Conservation (phyloP, 768 basidiomycete genomes). For the Pisolithus sp. region DNA sequence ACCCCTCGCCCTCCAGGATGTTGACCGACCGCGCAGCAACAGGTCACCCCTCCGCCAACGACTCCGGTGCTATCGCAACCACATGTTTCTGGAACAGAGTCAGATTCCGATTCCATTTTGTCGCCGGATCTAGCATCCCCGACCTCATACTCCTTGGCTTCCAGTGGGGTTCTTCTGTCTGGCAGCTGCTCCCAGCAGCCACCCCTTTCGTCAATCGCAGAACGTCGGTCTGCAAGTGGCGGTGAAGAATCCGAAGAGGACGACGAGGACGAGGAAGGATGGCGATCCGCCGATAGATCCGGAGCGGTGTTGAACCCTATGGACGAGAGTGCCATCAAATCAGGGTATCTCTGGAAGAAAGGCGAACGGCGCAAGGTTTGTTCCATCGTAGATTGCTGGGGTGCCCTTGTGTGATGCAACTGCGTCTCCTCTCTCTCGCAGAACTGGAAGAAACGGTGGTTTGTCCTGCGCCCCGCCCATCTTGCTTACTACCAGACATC, state of each 20-base stretch:
- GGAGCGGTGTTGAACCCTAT: conserved; percentile 28
- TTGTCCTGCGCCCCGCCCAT: conserved; percentile 87
- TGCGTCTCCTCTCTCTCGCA: conserved; percentile 24
- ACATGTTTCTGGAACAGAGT: conserved; percentile 68
- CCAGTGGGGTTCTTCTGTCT: conserved; percentile 23
- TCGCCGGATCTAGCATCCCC: conserved; percentile 46
- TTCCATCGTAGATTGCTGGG: neutral
- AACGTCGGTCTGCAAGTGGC: conserved; percentile 60
- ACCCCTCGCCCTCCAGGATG: neutral
- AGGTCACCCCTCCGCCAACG: neutral
- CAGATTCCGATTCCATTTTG: conserved; percentile 75
- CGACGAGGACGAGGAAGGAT: conserved; percentile 43
- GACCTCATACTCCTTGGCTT: conserved; percentile 29
- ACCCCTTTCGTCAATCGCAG: conserved; percentile 72
- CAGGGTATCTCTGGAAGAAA: conserved; percentile 97
- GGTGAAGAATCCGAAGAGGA: conserved; percentile 78
- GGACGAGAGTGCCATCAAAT: conserved; percentile 74
- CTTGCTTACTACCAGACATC: conserved; percentile 96
- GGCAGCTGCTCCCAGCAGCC: conserved; percentile 34
- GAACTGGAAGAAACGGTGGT: conserved; percentile 99
- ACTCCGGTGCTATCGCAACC: conserved; percentile 25
- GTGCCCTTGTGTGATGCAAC: neutral
- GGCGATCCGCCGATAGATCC: neutral
- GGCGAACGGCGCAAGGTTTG: conserved; percentile 92
- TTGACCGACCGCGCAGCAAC: neutral